Conservation (phyloP, 441 rosid genomes). For the Omphalea diandra region DNA sequence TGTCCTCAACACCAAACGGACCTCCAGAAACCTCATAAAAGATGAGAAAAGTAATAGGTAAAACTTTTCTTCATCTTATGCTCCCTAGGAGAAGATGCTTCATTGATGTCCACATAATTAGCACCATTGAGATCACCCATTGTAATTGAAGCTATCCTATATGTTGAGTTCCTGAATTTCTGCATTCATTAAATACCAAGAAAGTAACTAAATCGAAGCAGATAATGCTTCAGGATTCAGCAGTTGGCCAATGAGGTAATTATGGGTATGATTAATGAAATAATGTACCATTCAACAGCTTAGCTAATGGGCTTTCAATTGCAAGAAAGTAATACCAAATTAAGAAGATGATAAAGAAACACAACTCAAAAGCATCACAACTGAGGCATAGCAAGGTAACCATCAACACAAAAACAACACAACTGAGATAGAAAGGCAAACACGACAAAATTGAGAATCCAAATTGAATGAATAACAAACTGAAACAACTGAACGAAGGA, state of each 20-base stretch:
- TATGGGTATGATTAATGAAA: not conserved
- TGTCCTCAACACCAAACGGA: constrained; percentile 70
- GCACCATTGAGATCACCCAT: constrained; percentile 35
- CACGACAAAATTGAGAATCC: not conserved
- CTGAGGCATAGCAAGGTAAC: too few relatives aligned
- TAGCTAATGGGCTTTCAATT: not conserved
- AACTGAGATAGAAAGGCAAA: too few relatives aligned
- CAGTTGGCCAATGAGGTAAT: not conserved
- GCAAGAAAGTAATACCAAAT: not conserved
- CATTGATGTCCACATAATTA: constrained; percentile 32
- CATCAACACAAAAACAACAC: too few relatives aligned
- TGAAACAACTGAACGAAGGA: not conserved
- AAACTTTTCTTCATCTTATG: constrained; percentile 41
- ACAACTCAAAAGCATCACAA: not conserved
- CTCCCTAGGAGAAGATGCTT: constrained; percentile 36
- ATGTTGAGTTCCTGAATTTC: constrained; percentile 40
- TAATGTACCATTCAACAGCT: constrained; percentile 1
- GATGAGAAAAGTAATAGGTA: constrained; percentile 62
- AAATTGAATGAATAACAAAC: not conserved
- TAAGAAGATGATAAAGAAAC: not conserved
- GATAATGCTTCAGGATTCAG: too few relatives aligned
- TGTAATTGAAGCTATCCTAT: constrained; percentile 30
- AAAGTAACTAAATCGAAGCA: not conserved
- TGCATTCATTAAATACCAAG: constrained; percentile 28
- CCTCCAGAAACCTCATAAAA: constrained; percentile 77